Evolutionary conservation across 768 basidiomycete species (phyloP).

Genomic region (Psilocybe tampanensis): DNA sequence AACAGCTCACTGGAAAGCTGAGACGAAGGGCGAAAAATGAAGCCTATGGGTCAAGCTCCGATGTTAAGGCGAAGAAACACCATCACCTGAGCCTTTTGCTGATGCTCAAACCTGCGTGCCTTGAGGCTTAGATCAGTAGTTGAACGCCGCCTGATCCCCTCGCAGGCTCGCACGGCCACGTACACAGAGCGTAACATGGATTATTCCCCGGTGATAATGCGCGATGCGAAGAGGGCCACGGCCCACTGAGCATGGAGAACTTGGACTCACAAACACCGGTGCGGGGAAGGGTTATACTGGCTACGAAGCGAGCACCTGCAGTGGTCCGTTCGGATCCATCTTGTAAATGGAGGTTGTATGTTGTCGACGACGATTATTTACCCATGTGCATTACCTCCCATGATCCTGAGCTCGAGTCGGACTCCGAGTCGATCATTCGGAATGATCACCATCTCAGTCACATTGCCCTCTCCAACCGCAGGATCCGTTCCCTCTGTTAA

Average conservation of each 20-base stretch:
- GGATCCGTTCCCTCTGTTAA: too few species aligned
- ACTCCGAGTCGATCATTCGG: too few species aligned
- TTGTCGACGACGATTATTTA: not conserved
- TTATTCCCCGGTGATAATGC: slow-evolving; percentile 2
- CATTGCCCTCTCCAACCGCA: not conserved
- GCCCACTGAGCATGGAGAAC: too few species aligned
- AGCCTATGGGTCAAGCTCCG: not conserved
- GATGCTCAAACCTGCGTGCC: too few species aligned
- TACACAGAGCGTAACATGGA: not conserved
- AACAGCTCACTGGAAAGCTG: not conserved
- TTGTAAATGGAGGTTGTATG: not conserved
- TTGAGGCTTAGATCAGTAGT: not conserved
- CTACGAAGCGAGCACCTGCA: too few species aligned
- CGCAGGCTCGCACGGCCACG: not conserved
- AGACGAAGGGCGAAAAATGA: not conserved
- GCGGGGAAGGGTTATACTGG: too few species aligned
- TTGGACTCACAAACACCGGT: too few species aligned
- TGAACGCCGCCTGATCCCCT: not conserved
- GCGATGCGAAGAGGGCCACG: not conserved
- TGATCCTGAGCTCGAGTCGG: too few species aligned
- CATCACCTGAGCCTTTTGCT: not conserved
- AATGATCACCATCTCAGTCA: not conserved
- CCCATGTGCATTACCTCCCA: too few species aligned
- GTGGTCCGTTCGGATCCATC: too few species aligned
- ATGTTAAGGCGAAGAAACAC: not conserved